Evolutionary conservation across 2,329 filamentous ascomycete genomes (phyloP), one percentile per base, ranked within the genome.

Genomic region (Colletotrichum graminicola): DNA sequence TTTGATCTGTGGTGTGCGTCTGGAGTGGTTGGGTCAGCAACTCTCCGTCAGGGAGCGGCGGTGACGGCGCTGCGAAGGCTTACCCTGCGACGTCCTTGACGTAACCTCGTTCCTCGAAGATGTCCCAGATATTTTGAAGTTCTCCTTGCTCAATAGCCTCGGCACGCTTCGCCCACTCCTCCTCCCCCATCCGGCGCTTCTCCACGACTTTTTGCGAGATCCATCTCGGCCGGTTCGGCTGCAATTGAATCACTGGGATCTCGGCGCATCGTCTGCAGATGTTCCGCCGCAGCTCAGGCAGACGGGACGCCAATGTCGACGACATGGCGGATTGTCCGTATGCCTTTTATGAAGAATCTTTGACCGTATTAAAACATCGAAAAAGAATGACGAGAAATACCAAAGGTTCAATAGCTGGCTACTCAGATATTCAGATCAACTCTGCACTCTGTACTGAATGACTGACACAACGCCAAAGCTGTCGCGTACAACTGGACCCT

Each of bases 31-130:
- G 6, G 61, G 43, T 72, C 62, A 72, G 61, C 57, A 52, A 67
- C 26, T 34, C 29, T n/a, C 60, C 45, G 43, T 23, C 43, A 5
- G 11, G 55, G 34, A 61, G 56, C 39, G 36, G 23, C 51, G 34
- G 51, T 5, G 32, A 51, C 16, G 34, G 34, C 21, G 21, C 45
- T 29, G 55, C 14, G 71, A 65, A 73, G 43, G 16, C 69, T 74
- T 84, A 94, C 92, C 92, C 93, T 74, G 93, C 92, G 43, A 92
- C 85, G 74, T 93, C 89, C 76, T 95, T 93, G 73, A 95, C 84
- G 74, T 89, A 90, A 54, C 93, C 93, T 76, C 93, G 86, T 80
- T 93, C 90, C 75, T 93, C 88, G 16, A 96, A 84, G 23, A 91
- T 76, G 63, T 89, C 87, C 82, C 92, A 89, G 64, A 91, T 85